A percentile compares a stretch with the other conserved stretches of the same genome.
phyloP scores from a whole-genome alignment of 129 eudicot species.

The Pulicaria dysenterica region DNA sequence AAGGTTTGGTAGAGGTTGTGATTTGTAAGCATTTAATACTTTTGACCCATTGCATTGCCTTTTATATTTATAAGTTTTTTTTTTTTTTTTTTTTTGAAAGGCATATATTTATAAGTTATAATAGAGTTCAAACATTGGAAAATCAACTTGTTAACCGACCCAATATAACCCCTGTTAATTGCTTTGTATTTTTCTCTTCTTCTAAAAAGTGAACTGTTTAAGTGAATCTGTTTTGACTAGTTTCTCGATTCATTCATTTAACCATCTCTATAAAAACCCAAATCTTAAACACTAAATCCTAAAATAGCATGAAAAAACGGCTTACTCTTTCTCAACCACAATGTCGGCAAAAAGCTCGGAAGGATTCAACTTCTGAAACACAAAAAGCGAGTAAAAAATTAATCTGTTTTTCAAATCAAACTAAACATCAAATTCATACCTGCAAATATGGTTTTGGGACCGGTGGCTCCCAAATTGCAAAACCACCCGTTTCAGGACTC shows the following conservation, averaged over 20 bases:
- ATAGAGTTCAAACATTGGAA: no score
- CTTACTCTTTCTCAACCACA: slow-evolving; percentile 51
- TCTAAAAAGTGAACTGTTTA: no score
- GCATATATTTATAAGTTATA: no score
- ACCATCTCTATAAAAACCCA: background rate
- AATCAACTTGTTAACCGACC: no score
- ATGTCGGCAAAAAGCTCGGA: slow-evolving; percentile 51
- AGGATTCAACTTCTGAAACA: slow-evolving; percentile 39
- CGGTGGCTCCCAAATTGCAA: slow-evolving; percentile 47
- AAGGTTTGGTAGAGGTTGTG: no score
- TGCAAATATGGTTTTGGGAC: slow-evolving; percentile 40
- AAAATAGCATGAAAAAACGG: background rate
- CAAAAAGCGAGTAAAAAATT: background rate
- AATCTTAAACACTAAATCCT: background rate
- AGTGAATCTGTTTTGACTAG: background rate
- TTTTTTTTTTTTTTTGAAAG: no score
- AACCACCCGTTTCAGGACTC: slow-evolving; percentile 44
- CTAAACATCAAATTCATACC: background rate
- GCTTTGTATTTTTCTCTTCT: no score
- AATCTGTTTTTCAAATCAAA: background rate
- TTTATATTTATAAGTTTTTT: no score
- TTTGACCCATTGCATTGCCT: no score
- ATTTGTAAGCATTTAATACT: no score
- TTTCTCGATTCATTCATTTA: background rate
- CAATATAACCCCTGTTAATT: no score